Base-by-base conservation (phyloP, 345 rosid species). In the Erysimum cheiranthoides region DNA sequence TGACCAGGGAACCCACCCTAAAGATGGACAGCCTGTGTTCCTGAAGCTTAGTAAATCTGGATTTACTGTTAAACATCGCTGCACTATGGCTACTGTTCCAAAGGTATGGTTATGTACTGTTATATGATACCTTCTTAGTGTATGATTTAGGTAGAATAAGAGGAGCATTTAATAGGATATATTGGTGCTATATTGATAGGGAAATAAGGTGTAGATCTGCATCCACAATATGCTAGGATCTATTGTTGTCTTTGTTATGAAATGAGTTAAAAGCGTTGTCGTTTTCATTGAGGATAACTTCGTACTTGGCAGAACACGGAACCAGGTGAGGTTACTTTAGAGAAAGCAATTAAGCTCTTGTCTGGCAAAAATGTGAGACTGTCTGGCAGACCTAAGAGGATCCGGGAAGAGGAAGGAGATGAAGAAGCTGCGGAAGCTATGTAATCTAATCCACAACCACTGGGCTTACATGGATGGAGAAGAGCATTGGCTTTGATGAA, bases 1-100 rank as follows among this genome's bases (percentile, higher is more conserved):
- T 81, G 53, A 53, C 64, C 80, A 93, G 98, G 98, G 98, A 54
- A 81, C 77, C 66, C 96, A 95, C 75, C 97, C 97, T 6, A 73
- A 85, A 81, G 99, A 95, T 80, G 91, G 94, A 49, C 85, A 84
- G 38, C 93, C 97, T 21, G 89, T 92, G 63, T 63, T 82, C 27
- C 42, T 95, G 74, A 92, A 83, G 81, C 86, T 87, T 61, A 82
- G 90, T 47, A 90, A 80, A 82, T 77, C 71, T 66, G 98, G 98
- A 52, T 89, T 86, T 79, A 76, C 85, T 3, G 73, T 95, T 65
- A 80, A 79, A 69, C 92, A 95, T 86, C 83, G 94, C 71, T 83
- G 89, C 66, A 87, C 85, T 12, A 83, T 83, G 81, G 99, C 91
- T 78, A 68, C 93, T 56, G 86, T 95, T 74, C 97, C 99, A 32